Evolutionary conservation across 148 eudicot genomes (phyloP).

Genomic region (Agrostemma githago): DNA sequence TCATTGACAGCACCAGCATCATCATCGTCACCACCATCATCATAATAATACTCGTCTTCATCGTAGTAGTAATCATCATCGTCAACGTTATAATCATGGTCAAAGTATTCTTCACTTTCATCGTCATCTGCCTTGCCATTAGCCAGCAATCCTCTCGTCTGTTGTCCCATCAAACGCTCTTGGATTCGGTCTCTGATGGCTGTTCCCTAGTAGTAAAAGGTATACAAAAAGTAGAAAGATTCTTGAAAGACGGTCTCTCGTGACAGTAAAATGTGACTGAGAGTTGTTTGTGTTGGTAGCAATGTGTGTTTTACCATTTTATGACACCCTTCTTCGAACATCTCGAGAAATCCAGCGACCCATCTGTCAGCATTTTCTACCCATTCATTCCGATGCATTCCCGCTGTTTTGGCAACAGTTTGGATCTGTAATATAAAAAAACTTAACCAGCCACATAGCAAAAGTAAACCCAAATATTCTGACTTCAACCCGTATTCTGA

Average conservation of each 20-base stretch:
- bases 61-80: conserved; percentile 28
- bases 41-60: conserved; percentile 34
- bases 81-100: conserved; percentile 24
- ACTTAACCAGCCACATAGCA: neutral
- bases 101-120: conserved; percentile 42
- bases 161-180: conserved; percentile 37
- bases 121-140: conserved; percentile 28
- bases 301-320: conserved; percentile 31
- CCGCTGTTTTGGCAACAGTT: conserved; percentile 56
- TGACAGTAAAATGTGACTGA: too few species aligned
- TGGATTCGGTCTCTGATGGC: conserved; percentile 41
- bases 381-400: conserved; percentile 65
- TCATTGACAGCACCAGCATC: conserved; percentile 4
- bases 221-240: neutral
- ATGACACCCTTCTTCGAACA: conserved; percentile 98
- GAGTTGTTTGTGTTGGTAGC: too few species aligned
- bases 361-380: conserved; percentile 80
- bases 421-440: conserved; percentile 42
- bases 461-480: neutral
- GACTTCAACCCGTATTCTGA: too few species aligned
- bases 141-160: conserved; percentile 24
- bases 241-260: neutral
- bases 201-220: conserved; percentile 26
- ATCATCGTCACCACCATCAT: conserved; percentile 19
- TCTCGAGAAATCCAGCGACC: conserved; percentile 83